Base-by-base conservation (phyloP, 148 eudicot species). In the Euryodendron excelsum region DNA sequence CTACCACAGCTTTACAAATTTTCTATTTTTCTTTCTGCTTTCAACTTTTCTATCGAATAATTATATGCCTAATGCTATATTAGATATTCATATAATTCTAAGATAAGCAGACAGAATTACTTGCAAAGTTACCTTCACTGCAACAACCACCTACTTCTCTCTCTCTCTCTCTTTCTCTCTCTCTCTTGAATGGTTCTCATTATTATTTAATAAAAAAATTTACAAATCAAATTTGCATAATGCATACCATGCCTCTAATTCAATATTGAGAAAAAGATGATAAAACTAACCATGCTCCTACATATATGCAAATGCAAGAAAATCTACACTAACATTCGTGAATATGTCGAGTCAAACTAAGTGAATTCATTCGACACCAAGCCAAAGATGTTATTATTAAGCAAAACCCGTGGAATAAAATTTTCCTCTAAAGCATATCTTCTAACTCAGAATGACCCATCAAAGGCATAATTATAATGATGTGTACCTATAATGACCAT, bases 111-210 rank as follows among this genome's bases (percentile, higher is more conserved):
- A 60, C 25, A 23, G 33, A 60, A 60, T 60, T 60, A 10, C 12
- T 60, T 60, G 64, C 64, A 60, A 60, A 27, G 64, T 60, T 33
- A 60, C 64, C 64, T 60, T 13, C 64, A 60, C 33, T 60, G 9
- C 9, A 60, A 23, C 13, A 27, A 60, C 25, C 64, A 60, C 33
- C 64, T 23, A 25, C 33, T 27, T 60, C 64, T 27, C 25, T 6
- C 33, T 25, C 25, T 27, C 31, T 60, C 64, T 59, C 30, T 5
- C 6, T 4, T 11, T 1, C 17, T 41, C 45, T 41, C 5, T 3
- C 5, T 41, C 5, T 41, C 0, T 41, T 5, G 4, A 41, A 4
- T 5, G 4, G 15, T 10, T 48, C 53, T 14, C 15, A 13, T 48
- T 48, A 14, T 14, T 48, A 48, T 60, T 27, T 12, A 60, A 23